Percentiles rank a stretch among this genome's conserved stretches.
phyloP scores from a whole-genome alignment of 306 rosid genomes.

The Castanea sativa region DNA sequence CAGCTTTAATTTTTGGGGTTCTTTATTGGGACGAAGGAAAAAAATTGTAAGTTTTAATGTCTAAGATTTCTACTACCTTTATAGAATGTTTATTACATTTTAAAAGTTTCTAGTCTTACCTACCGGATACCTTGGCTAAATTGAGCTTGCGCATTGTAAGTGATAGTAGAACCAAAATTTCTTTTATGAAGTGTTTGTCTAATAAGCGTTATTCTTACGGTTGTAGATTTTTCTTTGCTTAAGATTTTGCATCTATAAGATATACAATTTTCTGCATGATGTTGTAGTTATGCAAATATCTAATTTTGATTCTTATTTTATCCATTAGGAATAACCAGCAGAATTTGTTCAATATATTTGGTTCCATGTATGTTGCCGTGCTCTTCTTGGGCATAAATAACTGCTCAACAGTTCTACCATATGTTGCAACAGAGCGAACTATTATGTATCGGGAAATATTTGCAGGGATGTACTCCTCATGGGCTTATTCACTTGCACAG shows the following conservation, averaged over 20 bases:
- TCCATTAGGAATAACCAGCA: neutral
- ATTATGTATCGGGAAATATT: neutral
- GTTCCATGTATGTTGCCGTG: neutral
- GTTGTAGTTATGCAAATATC: neutral
- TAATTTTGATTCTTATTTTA: neutral
- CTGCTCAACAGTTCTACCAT: neutral
- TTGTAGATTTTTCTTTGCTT: neutral
- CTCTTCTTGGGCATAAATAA: neutral
- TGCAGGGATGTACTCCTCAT: neutral
- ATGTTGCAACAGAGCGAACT: neutral
- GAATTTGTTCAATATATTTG: neutral
- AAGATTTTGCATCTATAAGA: neutral
- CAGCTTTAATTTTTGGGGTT: neutral
- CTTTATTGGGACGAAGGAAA: constrained; percentile 27
- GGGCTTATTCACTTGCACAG: constrained; percentile 3
- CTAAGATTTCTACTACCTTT: neutral
- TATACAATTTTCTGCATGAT: neutral
- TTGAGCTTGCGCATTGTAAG: neutral
- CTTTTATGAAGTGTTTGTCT: no score
- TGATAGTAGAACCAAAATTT: no score
- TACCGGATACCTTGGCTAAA: neutral
- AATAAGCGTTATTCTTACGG: neutral
- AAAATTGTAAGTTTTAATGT: neutral
- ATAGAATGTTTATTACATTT: neutral
- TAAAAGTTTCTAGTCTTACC: neutral